Evolutionary conservation across 148 eudicot genomes (phyloP).

Genomic region (Agrostemma githago): DNA sequence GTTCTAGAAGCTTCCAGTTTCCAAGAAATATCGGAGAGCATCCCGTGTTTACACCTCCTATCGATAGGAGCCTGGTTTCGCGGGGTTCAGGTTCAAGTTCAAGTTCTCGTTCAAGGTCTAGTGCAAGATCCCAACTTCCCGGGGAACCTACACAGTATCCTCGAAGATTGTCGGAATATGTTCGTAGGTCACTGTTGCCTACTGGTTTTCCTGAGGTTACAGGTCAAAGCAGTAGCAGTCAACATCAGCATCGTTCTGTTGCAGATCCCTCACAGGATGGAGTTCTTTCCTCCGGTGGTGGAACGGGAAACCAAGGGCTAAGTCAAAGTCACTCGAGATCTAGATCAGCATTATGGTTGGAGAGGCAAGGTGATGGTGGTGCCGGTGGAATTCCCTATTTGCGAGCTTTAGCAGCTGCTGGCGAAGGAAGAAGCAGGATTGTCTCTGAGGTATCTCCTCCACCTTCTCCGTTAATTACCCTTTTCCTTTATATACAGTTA

Average conservation of each 20-base stretch:
- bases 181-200: slow-evolving; percentile 55
- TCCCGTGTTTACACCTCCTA: slow-evolving; percentile 53
- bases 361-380: slow-evolving; percentile 62
- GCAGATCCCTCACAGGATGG: slow-evolving; percentile 45
- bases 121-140: slow-evolving; percentile 32
- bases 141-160: slow-evolving; percentile 50
- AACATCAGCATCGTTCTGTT: slow-evolving; percentile 26
- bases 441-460: slow-evolving; percentile 64
- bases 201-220: slow-evolving; percentile 45
- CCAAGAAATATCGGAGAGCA: slow-evolving; percentile 54
- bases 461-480: slow-evolving; percentile 2
- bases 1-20: slow-evolving; percentile 30
- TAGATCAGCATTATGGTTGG: slow-evolving; percentile 53
- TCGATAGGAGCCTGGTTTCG: slow-evolving; percentile 43
- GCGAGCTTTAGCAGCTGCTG: slow-evolving; percentile 60
- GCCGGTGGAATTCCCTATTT: slow-evolving; percentile 48
- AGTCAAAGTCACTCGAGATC: slow-evolving; percentile 25
- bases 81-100: slow-evolving; percentile 25
- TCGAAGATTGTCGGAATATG: slow-evolving; percentile 63
- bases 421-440: slow-evolving; percentile 84
- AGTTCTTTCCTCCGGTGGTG: slow-evolving; percentile 33
- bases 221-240: slow-evolving; percentile 39
- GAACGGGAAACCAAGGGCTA: slow-evolving; percentile 32
- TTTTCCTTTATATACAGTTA: background rate
- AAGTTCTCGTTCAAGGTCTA: slow-evolving; percentile 44